Base-by-base conservation (phyloP, 352 stramenopile species). In the Phytophthora brassicae region DNA sequence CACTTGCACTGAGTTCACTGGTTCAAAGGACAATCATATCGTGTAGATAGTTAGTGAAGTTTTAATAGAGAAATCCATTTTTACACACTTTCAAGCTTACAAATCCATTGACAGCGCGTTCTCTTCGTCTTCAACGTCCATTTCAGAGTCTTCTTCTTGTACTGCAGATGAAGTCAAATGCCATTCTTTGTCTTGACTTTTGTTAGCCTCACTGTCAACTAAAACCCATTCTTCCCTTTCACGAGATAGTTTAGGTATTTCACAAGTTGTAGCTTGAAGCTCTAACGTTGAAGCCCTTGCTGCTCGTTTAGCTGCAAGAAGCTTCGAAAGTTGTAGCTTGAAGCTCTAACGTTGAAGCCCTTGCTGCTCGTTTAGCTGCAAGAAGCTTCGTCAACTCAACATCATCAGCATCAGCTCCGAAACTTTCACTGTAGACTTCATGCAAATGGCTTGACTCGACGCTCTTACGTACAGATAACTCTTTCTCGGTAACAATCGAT, bases 61-160 rank as follows among this genome's bases (percentile, higher is more conserved):
- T 31, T n/a, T 20, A 57, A 38, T 24, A 64, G 69, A 67, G 56
- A 64, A 56, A 60, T n/a, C n/a, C n/a, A n/a, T n/a, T n/a, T n/a
- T n/a, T n/a, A n/a, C 19, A 36, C 26, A 45, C 45, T 3, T 43
- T 17, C n/a, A 9, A 47, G 59, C 75, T 51, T 64, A 93, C 84
- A 90, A 59, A 55, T 93, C 84, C 6, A 93, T 80, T 38, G 77
- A 88, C 1, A 90, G 33, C 14, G 68, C 67, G 45, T 66, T 71
- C 2, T 76, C 62, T 0, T 73, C 63, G 24, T 44, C 29, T 28
- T n/a, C 39, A 13, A 44, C 11, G 26, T 52, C 60, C 11, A 64
- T 31, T 38, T 60, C 46, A 1, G 26, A 71, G 16, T 53, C 45
- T 1, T 66, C 38, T 16, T 59, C 44, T 23, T 42, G 16, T 49